These are phyloP conservation scores for Penicillium expansum DNA, from an alignment of 2,329 filamentous ascomycete species.

Conservation along the genomic window DNA sequence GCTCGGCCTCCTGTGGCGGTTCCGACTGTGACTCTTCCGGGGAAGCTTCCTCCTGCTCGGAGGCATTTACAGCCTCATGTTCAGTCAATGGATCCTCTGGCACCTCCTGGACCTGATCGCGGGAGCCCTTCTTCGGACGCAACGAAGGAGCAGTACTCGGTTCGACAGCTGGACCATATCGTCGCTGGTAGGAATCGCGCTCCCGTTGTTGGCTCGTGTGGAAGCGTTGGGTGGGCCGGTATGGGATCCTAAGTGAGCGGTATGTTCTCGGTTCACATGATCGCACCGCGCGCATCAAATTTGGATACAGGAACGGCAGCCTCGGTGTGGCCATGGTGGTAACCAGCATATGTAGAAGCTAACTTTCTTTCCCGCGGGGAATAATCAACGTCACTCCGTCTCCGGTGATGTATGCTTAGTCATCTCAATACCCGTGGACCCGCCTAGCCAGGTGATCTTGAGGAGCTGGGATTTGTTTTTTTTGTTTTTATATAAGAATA, in stretches of 20 bases:
- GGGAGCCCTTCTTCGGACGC: conserved; percentile 29
- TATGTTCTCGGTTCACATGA: conserved; percentile 47
- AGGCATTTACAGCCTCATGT: not conserved
- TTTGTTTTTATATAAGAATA: no score
- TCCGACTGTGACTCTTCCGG: conserved; percentile 14
- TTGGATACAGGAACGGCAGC: conserved; percentile 67
- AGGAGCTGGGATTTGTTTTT: not conserved
- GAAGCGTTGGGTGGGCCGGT: conserved; percentile 32
- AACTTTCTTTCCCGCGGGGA: conserved; percentile 23
- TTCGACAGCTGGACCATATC: conserved; percentile 48
- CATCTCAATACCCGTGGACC: not conserved
- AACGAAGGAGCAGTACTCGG: conserved; percentile 40
- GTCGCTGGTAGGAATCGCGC: conserved; percentile 44
- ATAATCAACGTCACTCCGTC: not conserved
- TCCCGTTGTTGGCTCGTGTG: conserved; percentile 36
- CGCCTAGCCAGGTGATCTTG: no score
- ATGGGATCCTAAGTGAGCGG: conserved; percentile 42
- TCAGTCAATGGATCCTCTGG: conserved; percentile 11
- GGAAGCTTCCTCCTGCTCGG: not conserved
- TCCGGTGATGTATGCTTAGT: not conserved
- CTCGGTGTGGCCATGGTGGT: conserved; percentile 59
- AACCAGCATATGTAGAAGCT: conserved; percentile 11
- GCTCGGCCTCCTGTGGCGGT: conserved; percentile 11
- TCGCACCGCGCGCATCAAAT: conserved; percentile 59
- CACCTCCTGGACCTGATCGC: conserved; percentile 17